Percentiles rank a stretch among this genome's conserved stretches.
phyloP scores from a whole-genome alignment of 1,139 yeast species.

The Chernovozyma sophiae-reginae region DNA sequence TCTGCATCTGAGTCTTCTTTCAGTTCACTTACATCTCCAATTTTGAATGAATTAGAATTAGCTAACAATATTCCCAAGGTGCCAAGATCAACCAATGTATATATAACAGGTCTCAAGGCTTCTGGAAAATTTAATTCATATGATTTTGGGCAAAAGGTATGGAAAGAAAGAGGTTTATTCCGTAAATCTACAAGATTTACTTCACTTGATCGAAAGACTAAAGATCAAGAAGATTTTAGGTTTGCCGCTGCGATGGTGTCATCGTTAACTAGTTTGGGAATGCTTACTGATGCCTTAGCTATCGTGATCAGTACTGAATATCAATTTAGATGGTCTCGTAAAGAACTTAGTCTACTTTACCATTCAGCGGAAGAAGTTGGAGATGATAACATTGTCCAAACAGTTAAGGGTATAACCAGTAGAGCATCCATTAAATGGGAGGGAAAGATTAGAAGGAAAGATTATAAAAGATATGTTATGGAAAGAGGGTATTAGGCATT shows the following conservation, averaged over 20 bases:
- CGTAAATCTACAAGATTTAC: conserved; percentile 54
- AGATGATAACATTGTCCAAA: conserved; percentile 32
- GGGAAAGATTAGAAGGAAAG: conserved; percentile 36
- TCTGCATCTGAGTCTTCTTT: neutral
- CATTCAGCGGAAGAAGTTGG: conserved; percentile 49
- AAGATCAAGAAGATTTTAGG: conserved; percentile 54
- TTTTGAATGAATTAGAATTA: neutral
- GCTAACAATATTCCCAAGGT: conserved; percentile 15
- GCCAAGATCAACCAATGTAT: conserved; percentile 50
- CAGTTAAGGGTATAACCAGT: conserved; percentile 33
- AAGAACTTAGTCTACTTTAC: conserved; percentile 46
- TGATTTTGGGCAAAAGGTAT: conserved; percentile 57
- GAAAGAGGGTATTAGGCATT: conserved; percentile 27
- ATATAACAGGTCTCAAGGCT: conserved; percentile 62
- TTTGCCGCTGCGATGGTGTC: conserved; percentile 66
- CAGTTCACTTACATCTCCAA: conserved; percentile 2
- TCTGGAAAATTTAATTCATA: conserved; percentile 53
- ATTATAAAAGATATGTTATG: conserved; percentile 27
- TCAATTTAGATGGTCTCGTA: conserved; percentile 71
- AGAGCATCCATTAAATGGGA: conserved; percentile 33
- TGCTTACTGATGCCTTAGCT: conserved; percentile 66
- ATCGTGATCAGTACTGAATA: conserved; percentile 62
- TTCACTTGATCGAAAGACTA: conserved; percentile 28
- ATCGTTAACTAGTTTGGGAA: conserved; percentile 47
- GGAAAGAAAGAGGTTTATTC: conserved; percentile 76